Percentiles rank a stretch among this genome's conserved stretches.
phyloP scores from a whole-genome alignment of 441 rosid species.

The Bocquillonia castaneifolia region DNA sequence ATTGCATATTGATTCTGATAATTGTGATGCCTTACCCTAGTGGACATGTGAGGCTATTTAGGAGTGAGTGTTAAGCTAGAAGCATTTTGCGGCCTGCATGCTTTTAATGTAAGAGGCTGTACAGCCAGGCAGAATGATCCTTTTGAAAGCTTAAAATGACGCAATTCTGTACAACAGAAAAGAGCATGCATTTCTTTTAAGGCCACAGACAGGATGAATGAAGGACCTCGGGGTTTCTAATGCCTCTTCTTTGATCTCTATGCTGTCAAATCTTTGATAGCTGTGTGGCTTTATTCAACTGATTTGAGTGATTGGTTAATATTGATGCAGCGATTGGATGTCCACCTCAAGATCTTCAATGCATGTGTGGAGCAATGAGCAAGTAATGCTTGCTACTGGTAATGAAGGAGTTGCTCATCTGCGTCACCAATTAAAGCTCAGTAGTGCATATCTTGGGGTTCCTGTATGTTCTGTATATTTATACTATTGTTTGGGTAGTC shows the following conservation, averaged over 20 bases:
- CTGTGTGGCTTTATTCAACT: conserved; percentile 12
- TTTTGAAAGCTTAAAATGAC: too few species aligned
- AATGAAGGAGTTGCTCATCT: conserved; percentile 44
- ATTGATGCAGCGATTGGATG: conserved; percentile 27
- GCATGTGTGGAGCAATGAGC: conserved; percentile 62
- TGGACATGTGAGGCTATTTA: neutral
- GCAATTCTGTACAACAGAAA: too few species aligned
- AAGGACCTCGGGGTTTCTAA: neutral
- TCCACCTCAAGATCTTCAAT: conserved; percentile 32
- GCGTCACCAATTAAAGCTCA: conserved; percentile 59
- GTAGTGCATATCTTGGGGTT: conserved; percentile 73
- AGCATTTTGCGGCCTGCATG: neutral
- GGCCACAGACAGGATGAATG: neutral
- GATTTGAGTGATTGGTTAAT: conserved; percentile 21
- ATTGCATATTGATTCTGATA: neutral
- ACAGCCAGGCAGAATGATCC: too few species aligned
- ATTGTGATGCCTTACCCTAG: neutral
- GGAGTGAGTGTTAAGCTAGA: neutral
- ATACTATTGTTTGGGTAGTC: neutral
- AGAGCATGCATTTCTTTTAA: neutral
- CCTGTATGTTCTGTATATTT: conserved; percentile 42
- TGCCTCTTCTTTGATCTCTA: neutral
- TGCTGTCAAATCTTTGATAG: neutral
- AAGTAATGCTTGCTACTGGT: conserved; percentile 72
- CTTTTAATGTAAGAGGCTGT: too few species aligned